Evolutionary conservation across 2,329 filamentous ascomycete genomes (phyloP), one percentile per base, ranked within the genome.

Genomic region (Verticillium zaregamsianum): DNA sequence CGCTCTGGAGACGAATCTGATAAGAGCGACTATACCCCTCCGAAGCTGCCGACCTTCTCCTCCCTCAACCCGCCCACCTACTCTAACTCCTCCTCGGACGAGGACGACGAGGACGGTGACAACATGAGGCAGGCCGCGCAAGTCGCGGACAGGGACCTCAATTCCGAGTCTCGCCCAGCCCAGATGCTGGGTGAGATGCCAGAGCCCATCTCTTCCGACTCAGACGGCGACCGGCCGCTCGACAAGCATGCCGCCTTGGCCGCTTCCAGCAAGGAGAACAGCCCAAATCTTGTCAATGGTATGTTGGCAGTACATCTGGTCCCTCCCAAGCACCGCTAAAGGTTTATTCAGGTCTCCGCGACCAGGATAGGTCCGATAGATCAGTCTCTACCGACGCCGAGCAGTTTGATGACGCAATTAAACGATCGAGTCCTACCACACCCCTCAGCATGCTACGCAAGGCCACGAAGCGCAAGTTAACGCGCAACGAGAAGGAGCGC

Each of bases 1-100:
- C 56, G 62, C 12, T 45, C 39, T 28, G 55, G 62, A 40, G 63
- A 62, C 33, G 49, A 55, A 20, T 52, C 45, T 6, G 45, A 52
- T 52, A 52, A 52, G n/a, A 52, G 45, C 45, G 45, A 52, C 45
- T 52, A 52, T 14, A 52, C 45, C 20, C 45, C 45, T 52, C 45
- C 45, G 59, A 58, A 14, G 58, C 28, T 57, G 33, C 55, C n/a
- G 55, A 57, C 55, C 11, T 57, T 57, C 20, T 32, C 55, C 31
- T 64, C 9, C 25, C 35, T 52, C 45, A 45, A 17, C 45, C 23
- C 54, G 45, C 61, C 33, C 35, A 17, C 23, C 62, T 32, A 45
- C 31, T 23, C 15, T 54, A 32, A 61, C 9, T 33, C 14, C 45
- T 55, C 31, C 31, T 20, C 52, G 9, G 55, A 57, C 20, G 54